phyloP scores from a whole-genome alignment of 257 asterid species.

The Solanum pennellii region DNA sequence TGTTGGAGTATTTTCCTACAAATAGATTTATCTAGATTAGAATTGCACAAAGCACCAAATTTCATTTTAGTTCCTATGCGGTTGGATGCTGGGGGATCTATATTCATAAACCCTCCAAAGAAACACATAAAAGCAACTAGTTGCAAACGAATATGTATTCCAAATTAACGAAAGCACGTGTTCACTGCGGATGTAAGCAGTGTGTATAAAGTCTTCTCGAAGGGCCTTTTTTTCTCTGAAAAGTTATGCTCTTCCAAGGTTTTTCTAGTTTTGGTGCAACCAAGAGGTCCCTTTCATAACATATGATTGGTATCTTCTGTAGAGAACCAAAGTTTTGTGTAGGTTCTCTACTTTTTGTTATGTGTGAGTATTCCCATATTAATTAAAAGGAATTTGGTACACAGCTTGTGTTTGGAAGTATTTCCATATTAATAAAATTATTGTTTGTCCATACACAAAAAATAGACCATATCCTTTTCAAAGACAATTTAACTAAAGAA shows the following conservation, averaged over 20 bases:
- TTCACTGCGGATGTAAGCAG: background rate
- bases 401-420: background rate
- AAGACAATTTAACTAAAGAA: background rate
- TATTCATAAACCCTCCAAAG: background rate
- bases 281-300: background rate
- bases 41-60: background rate
- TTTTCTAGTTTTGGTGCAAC: background rate
- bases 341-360: background rate
- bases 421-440: background rate
- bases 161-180: background rate
- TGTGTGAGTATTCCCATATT: background rate
- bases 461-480: background rate
- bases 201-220: background rate
- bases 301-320: background rate
- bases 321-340: background rate
- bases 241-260: background rate
- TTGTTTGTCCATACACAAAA: background rate
- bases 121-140: background rate
- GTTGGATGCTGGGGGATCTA: background rate
- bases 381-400: background rate
- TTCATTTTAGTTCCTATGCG: background rate
- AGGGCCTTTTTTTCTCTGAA: background rate
- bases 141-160: background rate
- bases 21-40: background rate
- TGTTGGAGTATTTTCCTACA: constrained; percentile 69